phyloP scores from a whole-genome alignment of 208 protist genomes.

The Leishmania guyanensis region DNA sequence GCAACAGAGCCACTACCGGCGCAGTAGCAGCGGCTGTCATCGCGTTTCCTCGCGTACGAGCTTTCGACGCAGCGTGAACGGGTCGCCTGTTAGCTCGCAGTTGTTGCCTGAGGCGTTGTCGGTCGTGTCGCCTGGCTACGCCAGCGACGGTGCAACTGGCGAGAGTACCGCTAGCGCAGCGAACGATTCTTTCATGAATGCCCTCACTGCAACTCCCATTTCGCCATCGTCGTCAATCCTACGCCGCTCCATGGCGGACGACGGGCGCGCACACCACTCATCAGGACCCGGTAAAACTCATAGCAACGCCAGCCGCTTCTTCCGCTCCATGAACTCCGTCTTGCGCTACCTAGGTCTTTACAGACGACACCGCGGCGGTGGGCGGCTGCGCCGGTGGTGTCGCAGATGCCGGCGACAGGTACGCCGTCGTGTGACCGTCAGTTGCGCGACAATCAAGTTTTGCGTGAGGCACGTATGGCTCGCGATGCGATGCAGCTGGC shows the following conservation, averaged over 20 bases:
- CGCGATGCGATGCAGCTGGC: background rate
- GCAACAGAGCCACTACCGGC: background rate
- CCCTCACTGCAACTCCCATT: conserved; percentile 7
- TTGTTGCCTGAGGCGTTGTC: conserved; percentile 1
- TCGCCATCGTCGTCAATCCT: conserved; percentile 16
- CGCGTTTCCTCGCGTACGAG: conserved; percentile 7
- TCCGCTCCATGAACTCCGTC: conserved; percentile 19
- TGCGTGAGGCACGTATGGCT: background rate
- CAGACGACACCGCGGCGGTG: background rate
- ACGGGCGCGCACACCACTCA: background rate
- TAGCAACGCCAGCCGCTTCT: conserved; percentile 2
- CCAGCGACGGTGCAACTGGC: background rate
- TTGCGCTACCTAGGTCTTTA: background rate
- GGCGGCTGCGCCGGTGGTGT: conserved; percentile 10
- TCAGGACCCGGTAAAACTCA: background rate
- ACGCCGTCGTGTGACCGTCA: conserved; percentile 8
- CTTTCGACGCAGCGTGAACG: conserved; percentile 10
- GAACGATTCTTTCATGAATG: background rate
- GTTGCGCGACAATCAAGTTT: background rate
- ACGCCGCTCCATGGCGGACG: conserved; percentile 1
- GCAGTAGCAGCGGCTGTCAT: conserved; percentile 10
- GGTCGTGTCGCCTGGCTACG: background rate
- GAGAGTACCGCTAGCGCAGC: background rate
- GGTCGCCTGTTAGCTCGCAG: conserved; percentile 24
- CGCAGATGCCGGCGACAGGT: conserved; percentile 20